Base-by-base conservation (phyloP, 805 yeast species). In the Alloascoidea africana region DNA sequence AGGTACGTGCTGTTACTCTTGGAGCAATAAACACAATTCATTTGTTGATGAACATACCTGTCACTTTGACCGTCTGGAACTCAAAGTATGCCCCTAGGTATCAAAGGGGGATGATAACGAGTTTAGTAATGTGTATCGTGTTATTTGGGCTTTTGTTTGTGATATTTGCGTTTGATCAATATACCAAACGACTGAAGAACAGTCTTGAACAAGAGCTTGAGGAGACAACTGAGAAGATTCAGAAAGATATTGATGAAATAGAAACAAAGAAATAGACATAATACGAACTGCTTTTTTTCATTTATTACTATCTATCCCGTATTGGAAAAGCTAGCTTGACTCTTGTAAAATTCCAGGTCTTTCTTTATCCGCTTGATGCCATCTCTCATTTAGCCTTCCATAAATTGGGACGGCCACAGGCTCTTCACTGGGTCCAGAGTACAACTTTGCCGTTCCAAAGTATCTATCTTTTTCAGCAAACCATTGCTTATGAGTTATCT, bases 401-500 rank as follows among this genome's bases (percentile, higher is more conserved):
- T 56, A 58, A n/a, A 62, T 32, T 19, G 53, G 44, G n/a, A 60
- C 62, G 27, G 54, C 50, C 32, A 50, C 53, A 2, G 64, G 64
- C 18, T 60, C 65, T 17, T 60, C 66, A 5, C 61, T 54, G 27
- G 48, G 36, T 8, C 44, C 40, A 38, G 52, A 55, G 35, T 62
- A 59, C 33, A 60, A 58, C 36, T 55, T 54, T 15, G 52, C 50
- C 41, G 54, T 58, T 14, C 70, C 70, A 46, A 66, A 66, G 16
- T 65, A 53, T 33, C 65, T 49, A 2, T 66, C 68, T 43, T 67
- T 67, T 36, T 62, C 69, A 16, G 60, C 60, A 38, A 63, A 59
- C 72, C 71, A 66, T n/a, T 62, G 50, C 4, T 48, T 53, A 44
- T 59, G 61, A 6, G 58, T 56, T 36, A 65, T 54, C 33, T 54